These are phyloP conservation scores for Aspergillus luchuensis DNA, from an alignment of 2,329 filamentous ascomycete species.

Conservation along the genomic window DNA sequence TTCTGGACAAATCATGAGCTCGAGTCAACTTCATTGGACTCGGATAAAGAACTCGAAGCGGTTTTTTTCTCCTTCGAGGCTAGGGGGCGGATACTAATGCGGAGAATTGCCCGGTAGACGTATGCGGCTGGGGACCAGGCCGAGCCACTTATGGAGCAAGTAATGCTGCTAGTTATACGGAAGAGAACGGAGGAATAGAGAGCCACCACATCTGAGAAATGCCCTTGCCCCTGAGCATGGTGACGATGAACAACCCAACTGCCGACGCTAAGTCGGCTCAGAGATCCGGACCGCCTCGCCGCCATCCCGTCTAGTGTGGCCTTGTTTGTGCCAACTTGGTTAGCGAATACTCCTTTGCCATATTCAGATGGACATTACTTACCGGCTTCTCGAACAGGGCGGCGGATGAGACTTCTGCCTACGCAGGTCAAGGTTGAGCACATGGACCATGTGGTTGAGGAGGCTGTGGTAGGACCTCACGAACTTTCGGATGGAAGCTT, in stretches of 20 bases:
- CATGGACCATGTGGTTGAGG: background rate
- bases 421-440: background rate
- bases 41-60: background rate
- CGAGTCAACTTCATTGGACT: background rate
- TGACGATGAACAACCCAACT: background rate
- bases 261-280: background rate
- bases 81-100: background rate
- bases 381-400: background rate
- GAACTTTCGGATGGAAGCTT: background rate
- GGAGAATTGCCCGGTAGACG: background rate
- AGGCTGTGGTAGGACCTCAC: background rate
- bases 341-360: background rate
- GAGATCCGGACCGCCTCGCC: background rate
- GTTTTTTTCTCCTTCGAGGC: background rate
- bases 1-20: background rate
- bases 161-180: background rate
- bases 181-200: background rate
- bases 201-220: background rate
- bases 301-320: background rate
- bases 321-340: background rate
- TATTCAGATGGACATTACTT: background rate
- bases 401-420: background rate
- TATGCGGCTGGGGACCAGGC: background rate
- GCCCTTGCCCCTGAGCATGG: background rate
- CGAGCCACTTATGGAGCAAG: background rate